Percentiles rank a stretch among this genome's conserved stretches.
These are phyloP conservation scores for Yamadazyma songkhlaensis DNA, from an alignment of 1,139 yeast genomes.

Conservation along the genomic window DNA sequence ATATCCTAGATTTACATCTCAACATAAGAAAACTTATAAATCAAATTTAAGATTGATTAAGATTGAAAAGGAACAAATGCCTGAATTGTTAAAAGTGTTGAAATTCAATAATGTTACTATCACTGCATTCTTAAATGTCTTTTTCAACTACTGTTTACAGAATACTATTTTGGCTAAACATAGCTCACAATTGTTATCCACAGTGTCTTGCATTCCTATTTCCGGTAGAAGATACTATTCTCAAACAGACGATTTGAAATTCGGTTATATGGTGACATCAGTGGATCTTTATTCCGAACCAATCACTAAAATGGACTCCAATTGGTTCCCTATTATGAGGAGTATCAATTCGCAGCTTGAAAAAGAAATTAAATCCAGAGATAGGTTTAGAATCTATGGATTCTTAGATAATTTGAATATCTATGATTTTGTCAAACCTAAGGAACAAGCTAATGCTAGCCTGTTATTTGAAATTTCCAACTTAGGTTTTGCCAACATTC, in stretches of 20 bases:
- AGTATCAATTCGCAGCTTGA: neutral
- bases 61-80: slow-evolving; percentile 12
- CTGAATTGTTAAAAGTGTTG: slow-evolving; percentile 12
- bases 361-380: neutral
- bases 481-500: slow-evolving; percentile 18
- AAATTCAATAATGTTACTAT: slow-evolving; percentile 19
- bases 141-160: slow-evolving; percentile 19
- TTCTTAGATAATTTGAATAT: slow-evolving; percentile 16
- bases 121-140: slow-evolving; percentile 23
- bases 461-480: slow-evolving; percentile 26
- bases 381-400: slow-evolving; percentile 19
- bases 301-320: neutral
- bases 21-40: slow-evolving; percentile 10
- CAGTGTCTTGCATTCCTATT: slow-evolving; percentile 16
- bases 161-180: slow-evolving; percentile 16
- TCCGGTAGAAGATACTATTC: slow-evolving; percentile 27
- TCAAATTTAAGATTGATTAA: slow-evolving; percentile 16
- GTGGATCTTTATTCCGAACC: neutral
- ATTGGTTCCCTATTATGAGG: neutral
- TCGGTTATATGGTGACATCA: slow-evolving; percentile 16
- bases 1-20: slow-evolving; percentile 17
- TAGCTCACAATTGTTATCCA: slow-evolving; percentile 11
- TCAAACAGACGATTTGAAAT: slow-evolving; percentile 13
- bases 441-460: slow-evolving; percentile 10
- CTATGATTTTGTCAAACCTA: slow-evolving; percentile 11